A percentile compares a stretch with the other conserved stretches of the same genome.
Conservation (phyloP, 2,329 filamentous ascomycete genomes). For the Simplicillium sp. region DNA sequence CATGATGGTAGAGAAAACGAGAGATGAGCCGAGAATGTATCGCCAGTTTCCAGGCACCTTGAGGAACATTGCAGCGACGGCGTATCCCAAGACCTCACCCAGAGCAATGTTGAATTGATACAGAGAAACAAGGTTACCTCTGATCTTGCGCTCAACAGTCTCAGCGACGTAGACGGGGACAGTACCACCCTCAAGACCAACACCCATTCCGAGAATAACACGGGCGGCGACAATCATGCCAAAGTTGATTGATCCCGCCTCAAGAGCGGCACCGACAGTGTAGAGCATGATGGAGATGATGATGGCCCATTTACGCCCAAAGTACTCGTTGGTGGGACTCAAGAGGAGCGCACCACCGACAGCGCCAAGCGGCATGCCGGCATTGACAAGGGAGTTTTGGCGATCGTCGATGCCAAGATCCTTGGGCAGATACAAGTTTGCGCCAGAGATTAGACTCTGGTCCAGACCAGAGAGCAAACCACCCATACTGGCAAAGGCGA, state of each 20-base stretch:
- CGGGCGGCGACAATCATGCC: constrained; percentile 62
- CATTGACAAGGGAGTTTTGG: constrained; percentile 58
- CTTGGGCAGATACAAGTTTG: constrained; percentile 54
- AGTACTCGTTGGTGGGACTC: constrained; percentile 56
- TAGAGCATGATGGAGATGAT: constrained; percentile 61
- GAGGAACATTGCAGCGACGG: constrained; percentile 63
- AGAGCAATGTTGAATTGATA: constrained; percentile 72
- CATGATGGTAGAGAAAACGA: constrained; percentile 51
- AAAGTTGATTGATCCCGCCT: constrained; percentile 59
- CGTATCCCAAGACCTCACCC: constrained; percentile 65
- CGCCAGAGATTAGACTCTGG: constrained; percentile 63
- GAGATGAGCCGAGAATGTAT: constrained; percentile 63
- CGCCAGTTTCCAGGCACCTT: constrained; percentile 62
- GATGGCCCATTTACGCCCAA: constrained; percentile 59
- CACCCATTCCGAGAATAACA: constrained; percentile 59
- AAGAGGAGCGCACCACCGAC: constrained; percentile 61
- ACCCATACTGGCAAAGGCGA: constrained; percentile 66
- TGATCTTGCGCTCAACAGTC: constrained; percentile 55
- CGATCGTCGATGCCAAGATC: constrained; percentile 44
- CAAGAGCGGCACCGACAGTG: constrained; percentile 58
- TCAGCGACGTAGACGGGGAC: constrained; percentile 69
- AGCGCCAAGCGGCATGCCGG: constrained; percentile 62
- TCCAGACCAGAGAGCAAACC: constrained; percentile 64
- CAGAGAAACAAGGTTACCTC: constrained; percentile 63
- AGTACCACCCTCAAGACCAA: constrained; percentile 65